phyloP scores from a whole-genome alignment of 331 rosid species.

The Malus hybrid region DNA sequence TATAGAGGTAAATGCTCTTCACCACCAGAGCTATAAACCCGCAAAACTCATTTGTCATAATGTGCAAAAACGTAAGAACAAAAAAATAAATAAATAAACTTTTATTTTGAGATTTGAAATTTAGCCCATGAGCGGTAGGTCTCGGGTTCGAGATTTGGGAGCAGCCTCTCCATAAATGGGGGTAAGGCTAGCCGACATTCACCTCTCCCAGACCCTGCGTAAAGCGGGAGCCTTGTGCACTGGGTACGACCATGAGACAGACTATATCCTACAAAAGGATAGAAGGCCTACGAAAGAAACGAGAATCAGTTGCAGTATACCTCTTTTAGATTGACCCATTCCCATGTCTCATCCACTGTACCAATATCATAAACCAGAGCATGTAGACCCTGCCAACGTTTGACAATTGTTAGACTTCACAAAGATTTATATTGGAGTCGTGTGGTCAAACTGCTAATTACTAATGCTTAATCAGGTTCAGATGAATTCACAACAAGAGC shows the following conservation, averaged over 20 bases:
- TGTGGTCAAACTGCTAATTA: not conserved
- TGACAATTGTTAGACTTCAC: not conserved
- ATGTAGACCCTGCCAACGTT: conserved; percentile 40
- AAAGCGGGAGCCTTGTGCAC: too few relatives aligned
- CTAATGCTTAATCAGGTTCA: not conserved
- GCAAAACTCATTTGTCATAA: not conserved
- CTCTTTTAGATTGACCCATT: conserved; percentile 61
- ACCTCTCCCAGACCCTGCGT: too few relatives aligned
- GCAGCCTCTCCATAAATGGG: too few relatives aligned
- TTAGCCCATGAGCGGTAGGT: too few relatives aligned
- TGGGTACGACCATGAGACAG: too few relatives aligned
- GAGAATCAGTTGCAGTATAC: conserved; percentile 14
- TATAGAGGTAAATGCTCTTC: not conserved
- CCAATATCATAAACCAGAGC: conserved; percentile 53
- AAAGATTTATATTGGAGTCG: not conserved
- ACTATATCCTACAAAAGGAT: not conserved
- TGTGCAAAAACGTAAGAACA: too few relatives aligned
- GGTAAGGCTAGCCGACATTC: too few relatives aligned
- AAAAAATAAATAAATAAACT: not conserved
- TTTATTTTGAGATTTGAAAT: not conserved
- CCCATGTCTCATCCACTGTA: conserved; percentile 51
- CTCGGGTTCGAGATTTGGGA: too few relatives aligned
- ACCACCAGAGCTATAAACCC: not conserved
- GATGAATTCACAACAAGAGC: not conserved
- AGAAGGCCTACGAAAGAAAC: not conserved